phyloP scores from a whole-genome alignment of 179 eudicot genomes.

The Heliamphora pulchella region DNA sequence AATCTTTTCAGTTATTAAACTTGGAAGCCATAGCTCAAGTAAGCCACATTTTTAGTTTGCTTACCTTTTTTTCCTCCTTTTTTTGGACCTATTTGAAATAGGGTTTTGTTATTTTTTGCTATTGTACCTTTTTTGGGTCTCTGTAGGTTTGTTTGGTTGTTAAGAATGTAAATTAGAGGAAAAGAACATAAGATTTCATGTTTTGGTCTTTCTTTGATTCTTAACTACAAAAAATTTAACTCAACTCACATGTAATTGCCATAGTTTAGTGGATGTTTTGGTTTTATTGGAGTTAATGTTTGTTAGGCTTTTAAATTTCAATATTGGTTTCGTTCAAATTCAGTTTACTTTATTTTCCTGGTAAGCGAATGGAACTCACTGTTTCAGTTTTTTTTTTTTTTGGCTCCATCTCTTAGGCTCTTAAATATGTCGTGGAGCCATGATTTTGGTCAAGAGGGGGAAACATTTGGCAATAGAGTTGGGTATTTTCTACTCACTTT shows the following conservation, averaged over 20 bases:
- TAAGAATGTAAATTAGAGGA: background rate
- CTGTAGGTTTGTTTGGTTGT: background rate
- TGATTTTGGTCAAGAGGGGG: background rate
- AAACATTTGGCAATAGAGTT: background rate
- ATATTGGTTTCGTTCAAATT: background rate
- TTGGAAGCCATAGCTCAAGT: background rate
- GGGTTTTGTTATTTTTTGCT: background rate
- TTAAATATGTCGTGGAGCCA: background rate
- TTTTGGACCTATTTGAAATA: background rate
- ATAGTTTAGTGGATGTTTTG: background rate
- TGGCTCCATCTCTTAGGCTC: background rate
- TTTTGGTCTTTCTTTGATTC: background rate
- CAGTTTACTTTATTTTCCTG: background rate
- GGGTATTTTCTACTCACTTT: too few relatives aligned
- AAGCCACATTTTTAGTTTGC: background rate
- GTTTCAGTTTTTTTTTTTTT: background rate
- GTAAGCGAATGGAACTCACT: background rate
- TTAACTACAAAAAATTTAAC: background rate
- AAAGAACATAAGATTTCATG: background rate
- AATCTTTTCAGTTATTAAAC: background rate
- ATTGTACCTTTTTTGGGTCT: background rate
- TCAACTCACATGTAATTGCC: background rate
- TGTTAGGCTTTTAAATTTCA: background rate
- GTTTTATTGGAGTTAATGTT: background rate
- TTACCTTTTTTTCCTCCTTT: background rate